Base-by-base conservation (phyloP, 2,329 filamentous ascomycete genomes). In the Pseudogymnoascus pannorum region DNA sequence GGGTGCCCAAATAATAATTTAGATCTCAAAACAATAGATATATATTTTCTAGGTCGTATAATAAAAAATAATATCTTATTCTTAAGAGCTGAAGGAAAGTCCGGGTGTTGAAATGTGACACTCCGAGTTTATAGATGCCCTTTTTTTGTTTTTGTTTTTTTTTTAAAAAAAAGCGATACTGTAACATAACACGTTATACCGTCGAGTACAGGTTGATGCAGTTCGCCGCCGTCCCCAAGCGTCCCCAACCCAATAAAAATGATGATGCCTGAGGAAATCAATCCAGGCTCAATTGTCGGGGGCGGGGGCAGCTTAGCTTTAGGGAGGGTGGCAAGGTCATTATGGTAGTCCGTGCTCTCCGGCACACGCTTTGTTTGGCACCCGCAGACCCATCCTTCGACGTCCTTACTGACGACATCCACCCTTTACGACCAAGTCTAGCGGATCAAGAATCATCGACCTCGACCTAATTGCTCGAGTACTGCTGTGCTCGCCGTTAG, bases 341-440 rank as follows among this genome's bases (percentile, higher is more conserved):
- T 54, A 33, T 54, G 48, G 48, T 33, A 54, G 48, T 54, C 48
- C 48, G 48, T 54, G 48, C 48, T 54, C 48, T 54, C 48, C 48
- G 48, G 26, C 48, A 54, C 48, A 54, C 48, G 48, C 48, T 54
- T 54, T 54, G 26, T 54, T 54, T 54, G 48, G 48, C 48, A 54
- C 48, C 48, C 26, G 26, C 48, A 54, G 48, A 33, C 48, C 48
- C 48, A 33, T 54, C 48, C 26, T 33, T 31, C 48, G 48, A 31
- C 48, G 48, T 54, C 48, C 26, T 54, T 18, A 54, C 48, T 54
- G 48, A 54, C 48, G 48, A 54, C 48, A 54, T 54, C 48, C 48
- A 54, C 48, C 8, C 48, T 54, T 26, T 8, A 54, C 48, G 26
- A 54, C 48, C 48, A 54, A 54, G 48, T 54, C 48, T 54, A 54